Evolutionary conservation across 2,329 filamentous ascomycete genomes (phyloP).

Genomic region (Epichloe elymi): DNA sequence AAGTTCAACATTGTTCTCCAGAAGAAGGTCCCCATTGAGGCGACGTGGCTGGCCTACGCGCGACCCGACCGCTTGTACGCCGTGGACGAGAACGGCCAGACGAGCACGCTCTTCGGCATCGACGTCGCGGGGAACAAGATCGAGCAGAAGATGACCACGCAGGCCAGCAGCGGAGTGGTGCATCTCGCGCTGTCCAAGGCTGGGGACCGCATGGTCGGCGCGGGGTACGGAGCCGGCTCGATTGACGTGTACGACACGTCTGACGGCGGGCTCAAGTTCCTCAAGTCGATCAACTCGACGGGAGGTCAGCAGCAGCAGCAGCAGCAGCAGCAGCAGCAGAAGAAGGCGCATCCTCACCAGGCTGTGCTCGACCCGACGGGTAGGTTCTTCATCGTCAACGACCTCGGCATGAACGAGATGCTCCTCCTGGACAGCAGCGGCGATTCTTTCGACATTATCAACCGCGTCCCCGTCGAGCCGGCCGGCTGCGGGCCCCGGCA

Average conservation of each 20-base stretch:
- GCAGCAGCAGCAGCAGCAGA: slow-evolving; percentile 16
- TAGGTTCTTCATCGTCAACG: slow-evolving; percentile 33
- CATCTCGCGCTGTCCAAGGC: slow-evolving; percentile 33
- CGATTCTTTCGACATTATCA: slow-evolving; percentile 26
- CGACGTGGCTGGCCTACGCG: slow-evolving; percentile 34
- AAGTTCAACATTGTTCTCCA: slow-evolving; percentile 25
- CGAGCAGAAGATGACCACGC: slow-evolving; percentile 11
- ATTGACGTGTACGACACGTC: slow-evolving; percentile 34
- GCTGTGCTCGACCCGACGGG: slow-evolving; percentile 34
- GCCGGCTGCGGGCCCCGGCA: slow-evolving; percentile 36
- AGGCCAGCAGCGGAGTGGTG: slow-evolving; percentile 31
- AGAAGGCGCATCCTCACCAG: slow-evolving; percentile 31
- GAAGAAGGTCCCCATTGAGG: slow-evolving; percentile 20
- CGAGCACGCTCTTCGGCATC: slow-evolving; percentile 26
- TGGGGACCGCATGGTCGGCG: slow-evolving; percentile 30
- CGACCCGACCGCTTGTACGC: slow-evolving; percentile 28
- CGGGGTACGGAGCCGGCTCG: slow-evolving; percentile 26
- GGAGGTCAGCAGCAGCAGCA: slow-evolving; percentile 14
- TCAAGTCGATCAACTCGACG: slow-evolving; percentile 25
- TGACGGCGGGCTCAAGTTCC: slow-evolving; percentile 21
- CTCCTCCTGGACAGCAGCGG: slow-evolving; percentile 30
- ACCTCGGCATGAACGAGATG: slow-evolving; percentile 36
- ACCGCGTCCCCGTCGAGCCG: slow-evolving; percentile 19
- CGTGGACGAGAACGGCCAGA: slow-evolving; percentile 31
- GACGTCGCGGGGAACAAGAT: slow-evolving; percentile 20